phyloP scores from a whole-genome alignment of 2,329 filamentous ascomycete genomes.

The Diplodia mutila region DNA sequence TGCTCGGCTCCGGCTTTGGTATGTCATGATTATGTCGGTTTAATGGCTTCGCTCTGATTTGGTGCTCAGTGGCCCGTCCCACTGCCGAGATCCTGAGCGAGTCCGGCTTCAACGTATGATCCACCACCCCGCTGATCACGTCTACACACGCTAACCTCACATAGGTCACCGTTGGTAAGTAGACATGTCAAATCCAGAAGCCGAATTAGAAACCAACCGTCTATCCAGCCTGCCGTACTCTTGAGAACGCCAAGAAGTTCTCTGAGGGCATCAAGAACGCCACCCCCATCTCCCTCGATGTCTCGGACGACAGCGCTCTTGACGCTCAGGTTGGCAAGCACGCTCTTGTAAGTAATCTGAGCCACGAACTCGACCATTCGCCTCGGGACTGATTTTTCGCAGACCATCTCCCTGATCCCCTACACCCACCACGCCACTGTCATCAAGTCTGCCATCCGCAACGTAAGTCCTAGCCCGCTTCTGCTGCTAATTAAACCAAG shows the following conservation, averaged over 20 bases:
- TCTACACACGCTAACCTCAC: not conserved
- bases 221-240: conserved; percentile 73
- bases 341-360: conserved; percentile 61
- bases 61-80: conserved; percentile 51
- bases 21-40: not conserved
- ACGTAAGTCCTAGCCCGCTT: conserved; percentile 36
- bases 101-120: conserved; percentile 56
- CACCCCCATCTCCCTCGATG: conserved; percentile 80
- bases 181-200: not conserved
- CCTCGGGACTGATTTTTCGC: conserved; percentile 37
- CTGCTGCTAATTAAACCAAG: not conserved
- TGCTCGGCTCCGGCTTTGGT: conserved; percentile 46
- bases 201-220: not conserved
- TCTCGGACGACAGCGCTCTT: conserved; percentile 73
- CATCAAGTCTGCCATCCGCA: conserved; percentile 89
- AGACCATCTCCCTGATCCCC: conserved; percentile 70
- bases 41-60: conserved; percentile 28
- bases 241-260: conserved; percentile 76
- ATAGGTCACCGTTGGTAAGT: conserved; percentile 54
- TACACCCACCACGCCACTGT: conserved; percentile 88
- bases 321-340: conserved; percentile 79
- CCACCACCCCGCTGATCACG: not conserved
- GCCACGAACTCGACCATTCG: not conserved
- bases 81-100: conserved; percentile 63
- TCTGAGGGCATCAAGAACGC: conserved; percentile 71